Evolutionary conservation across 345 rosid species (phyloP).

Genomic region (Dovyalis caffra): DNA sequence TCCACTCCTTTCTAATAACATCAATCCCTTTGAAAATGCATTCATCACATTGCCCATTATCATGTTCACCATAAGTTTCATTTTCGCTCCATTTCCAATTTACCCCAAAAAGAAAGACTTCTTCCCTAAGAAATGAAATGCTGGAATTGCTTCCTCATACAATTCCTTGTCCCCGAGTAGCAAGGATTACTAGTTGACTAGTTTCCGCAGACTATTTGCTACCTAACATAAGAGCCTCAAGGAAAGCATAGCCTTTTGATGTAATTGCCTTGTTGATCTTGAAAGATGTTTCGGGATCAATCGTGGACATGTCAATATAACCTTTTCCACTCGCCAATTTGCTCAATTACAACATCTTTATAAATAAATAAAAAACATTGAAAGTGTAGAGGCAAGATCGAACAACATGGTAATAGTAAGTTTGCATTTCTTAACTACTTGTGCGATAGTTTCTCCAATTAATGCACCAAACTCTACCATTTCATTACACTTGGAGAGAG

Average conservation of each 20-base stretch:
- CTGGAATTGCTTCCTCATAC: constrained; percentile 73
- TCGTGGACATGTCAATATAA: constrained; percentile 93
- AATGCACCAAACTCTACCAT: constrained; percentile 78
- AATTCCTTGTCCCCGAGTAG: constrained; percentile 91
- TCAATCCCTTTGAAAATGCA: constrained; percentile 90
- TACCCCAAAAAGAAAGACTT: constrained; percentile 81
- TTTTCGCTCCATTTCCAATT: constrained; percentile 92
- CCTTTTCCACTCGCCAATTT: constrained; percentile 66
- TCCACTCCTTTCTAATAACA: constrained; percentile 74
- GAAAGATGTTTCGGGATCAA: constrained; percentile 78
- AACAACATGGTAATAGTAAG: constrained; percentile 83
- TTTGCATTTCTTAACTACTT: constrained; percentile 80
- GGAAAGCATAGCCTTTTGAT: background rate
- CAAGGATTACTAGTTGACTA: constrained; percentile 86
- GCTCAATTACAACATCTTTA: constrained; percentile 79
- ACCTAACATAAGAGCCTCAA: constrained; percentile 29
- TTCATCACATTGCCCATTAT: constrained; percentile 98
- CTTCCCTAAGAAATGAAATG: constrained; percentile 82
- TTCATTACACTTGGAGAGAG: constrained; percentile 91
- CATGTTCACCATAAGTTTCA: constrained; percentile 97
- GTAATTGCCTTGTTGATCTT: constrained; percentile 61
- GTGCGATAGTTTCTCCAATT: constrained; percentile 78
- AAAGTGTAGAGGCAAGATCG: constrained; percentile 85
- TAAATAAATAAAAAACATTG: constrained; percentile 89
- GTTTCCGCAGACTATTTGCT: constrained; percentile 97